Percentiles rank a stretch among this genome's conserved stretches.
Evolutionary conservation across 2,329 filamentous ascomycete species (phyloP).

Genomic region (Talaromyces pinophilus): DNA sequence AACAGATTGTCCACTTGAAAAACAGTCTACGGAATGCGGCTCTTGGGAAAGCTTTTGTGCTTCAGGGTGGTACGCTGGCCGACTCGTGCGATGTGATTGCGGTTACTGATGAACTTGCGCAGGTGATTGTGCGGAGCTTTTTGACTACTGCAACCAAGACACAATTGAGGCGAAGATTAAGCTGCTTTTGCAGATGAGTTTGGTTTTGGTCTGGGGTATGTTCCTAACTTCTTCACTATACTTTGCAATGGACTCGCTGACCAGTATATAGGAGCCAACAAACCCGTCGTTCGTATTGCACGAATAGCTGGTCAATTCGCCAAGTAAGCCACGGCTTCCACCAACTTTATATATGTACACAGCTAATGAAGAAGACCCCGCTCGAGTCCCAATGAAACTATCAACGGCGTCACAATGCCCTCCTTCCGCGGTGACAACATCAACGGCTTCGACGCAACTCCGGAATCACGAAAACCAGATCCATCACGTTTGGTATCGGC

Average conservation of each 20-base stretch:
- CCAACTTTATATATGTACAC: not conserved
- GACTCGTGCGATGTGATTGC: not conserved
- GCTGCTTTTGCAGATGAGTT: slow-evolving; percentile 91
- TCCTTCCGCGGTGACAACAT: slow-evolving; percentile 95
- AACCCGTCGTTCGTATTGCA: slow-evolving; percentile 87
- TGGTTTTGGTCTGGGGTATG: slow-evolving; percentile 83
- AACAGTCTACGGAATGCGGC: slow-evolving; percentile 81
- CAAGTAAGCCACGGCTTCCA: slow-evolving; percentile 53
- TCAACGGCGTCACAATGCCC: slow-evolving; percentile 77
- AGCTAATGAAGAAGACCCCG: slow-evolving; percentile 57
- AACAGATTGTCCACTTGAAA: slow-evolving; percentile 72
- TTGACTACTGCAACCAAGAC: slow-evolving; percentile 88
- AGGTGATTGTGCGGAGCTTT: slow-evolving; percentile 89
- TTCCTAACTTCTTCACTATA: no score
- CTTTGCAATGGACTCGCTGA: no score
- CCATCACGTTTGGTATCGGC: slow-evolving; percentile 82
- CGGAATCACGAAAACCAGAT: slow-evolving; percentile 75
- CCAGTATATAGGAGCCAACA: slow-evolving; percentile 53
- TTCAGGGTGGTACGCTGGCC: slow-evolving; percentile 71
- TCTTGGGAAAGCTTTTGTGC: slow-evolving; percentile 83
- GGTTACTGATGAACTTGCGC: not conserved
- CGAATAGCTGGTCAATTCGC: slow-evolving; percentile 98
- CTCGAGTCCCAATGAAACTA: slow-evolving; percentile 80
- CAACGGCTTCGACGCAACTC: slow-evolving; percentile 71
- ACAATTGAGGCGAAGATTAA: slow-evolving; percentile 97